phyloP scores from a whole-genome alignment of 1,284 basidiomycete species.

The Moniliella sp. region DNA sequence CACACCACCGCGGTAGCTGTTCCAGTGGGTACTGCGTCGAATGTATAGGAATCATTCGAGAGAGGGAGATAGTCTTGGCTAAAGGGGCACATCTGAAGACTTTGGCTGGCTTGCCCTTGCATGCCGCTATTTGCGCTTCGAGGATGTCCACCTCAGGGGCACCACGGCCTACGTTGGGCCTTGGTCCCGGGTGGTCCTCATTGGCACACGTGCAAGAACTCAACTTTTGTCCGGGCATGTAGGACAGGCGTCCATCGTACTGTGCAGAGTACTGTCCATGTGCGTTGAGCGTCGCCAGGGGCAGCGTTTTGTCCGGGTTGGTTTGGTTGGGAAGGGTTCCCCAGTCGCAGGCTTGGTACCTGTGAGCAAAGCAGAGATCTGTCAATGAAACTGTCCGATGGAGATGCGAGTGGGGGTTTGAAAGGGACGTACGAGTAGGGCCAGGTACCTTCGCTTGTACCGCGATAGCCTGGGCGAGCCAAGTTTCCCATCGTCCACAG shows the following conservation, averaged over 20 bases:
- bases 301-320: too few relatives aligned
- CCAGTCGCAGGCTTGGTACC: conserved; percentile 6
- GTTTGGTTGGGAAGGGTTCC: too few relatives aligned
- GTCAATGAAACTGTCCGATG: too few relatives aligned
- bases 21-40: too few relatives aligned
- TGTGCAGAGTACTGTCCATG: too few relatives aligned
- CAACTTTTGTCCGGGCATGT: conserved; percentile 5
- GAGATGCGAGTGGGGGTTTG: conserved; percentile 5
- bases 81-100: conserved; percentile 6
- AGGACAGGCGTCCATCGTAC: background rate
- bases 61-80: conserved; percentile 4
- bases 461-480: conserved; percentile 5
- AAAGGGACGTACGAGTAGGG: conserved; percentile 5
- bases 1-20: conserved; percentile 4
- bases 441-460: conserved; percentile 7
- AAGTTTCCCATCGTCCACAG: conserved; percentile 7
- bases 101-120: conserved; percentile 4
- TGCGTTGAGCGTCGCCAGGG: too few relatives aligned
- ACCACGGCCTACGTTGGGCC: conserved; percentile 4
- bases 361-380: too few relatives aligned
- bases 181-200: conserved; percentile 7
- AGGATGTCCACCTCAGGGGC: conserved; percentile 6
- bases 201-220: conserved; percentile 6
- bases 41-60: too few relatives aligned
- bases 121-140: conserved; percentile 4